These are phyloP conservation scores for Didymella keratinophila DNA, from an alignment of 2,329 filamentous ascomycete genomes.

Conservation along the genomic window DNA sequence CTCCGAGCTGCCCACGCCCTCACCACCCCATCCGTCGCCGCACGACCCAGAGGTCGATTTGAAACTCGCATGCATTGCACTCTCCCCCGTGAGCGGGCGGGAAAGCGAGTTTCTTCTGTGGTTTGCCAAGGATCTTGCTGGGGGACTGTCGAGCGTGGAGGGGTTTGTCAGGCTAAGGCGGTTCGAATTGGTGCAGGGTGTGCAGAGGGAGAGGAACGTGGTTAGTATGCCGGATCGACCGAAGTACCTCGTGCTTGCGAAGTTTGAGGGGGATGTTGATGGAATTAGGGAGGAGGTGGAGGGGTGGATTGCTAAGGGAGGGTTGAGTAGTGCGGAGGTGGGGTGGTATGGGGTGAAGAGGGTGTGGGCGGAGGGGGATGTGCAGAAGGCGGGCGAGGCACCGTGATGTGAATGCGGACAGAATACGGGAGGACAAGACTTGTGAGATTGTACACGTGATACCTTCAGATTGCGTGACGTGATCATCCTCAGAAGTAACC, in stretches of 20 bases:
- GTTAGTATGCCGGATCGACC: neutral
- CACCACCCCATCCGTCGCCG: neutral
- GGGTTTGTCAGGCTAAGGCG: constrained; percentile 4
- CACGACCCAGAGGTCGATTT: neutral
- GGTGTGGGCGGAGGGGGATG: constrained; percentile 8
- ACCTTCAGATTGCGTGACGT: too few species aligned
- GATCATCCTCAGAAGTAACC: too few species aligned
- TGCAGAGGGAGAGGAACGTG: constrained; percentile 2
- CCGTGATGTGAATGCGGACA: neutral
- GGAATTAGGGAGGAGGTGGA: neutral
- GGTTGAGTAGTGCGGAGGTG: neutral
- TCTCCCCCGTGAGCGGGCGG: neutral
- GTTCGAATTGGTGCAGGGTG: constrained; percentile 2
- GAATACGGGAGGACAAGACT: too few species aligned
- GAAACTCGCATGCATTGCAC: neutral
- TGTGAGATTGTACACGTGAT: too few species aligned
- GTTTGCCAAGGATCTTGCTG: constrained; percentile 1
- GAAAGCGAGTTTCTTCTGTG: neutral
- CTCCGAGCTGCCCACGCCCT: neutral
- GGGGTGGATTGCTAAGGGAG: neutral
- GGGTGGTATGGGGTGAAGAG: constrained; percentile 12
- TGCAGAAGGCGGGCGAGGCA: neutral
- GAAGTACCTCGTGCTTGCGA: constrained; percentile 1
- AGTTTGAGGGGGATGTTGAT: constrained; percentile 1
- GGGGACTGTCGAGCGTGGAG: neutral